Base-by-base conservation (phyloP, 106 monocot species). In the Allium sativum region DNA sequence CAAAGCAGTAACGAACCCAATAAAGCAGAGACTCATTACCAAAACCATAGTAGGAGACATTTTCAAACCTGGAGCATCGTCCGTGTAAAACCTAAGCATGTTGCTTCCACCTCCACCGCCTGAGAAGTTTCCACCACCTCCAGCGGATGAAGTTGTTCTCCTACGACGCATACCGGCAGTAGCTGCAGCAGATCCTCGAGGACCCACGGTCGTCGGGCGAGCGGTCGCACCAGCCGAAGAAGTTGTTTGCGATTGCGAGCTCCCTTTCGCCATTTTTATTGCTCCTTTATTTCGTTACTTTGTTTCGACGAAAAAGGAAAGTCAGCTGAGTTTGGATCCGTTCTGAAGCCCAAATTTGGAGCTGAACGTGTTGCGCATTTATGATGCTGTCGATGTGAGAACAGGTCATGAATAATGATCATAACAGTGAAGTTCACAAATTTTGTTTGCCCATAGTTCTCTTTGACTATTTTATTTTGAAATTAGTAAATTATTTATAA, bases 81-180 rank as follows among this genome's bases (percentile, higher is more conserved):
- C 93, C 19, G 93, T 93, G 76, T 93, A 93, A 80, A 93, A 93
- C 42, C 88, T 70, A 53, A 93, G 80, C 93, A 93, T 83, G 77
- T 88, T 93, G 62, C 76, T 82, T 14, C 77, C 73, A 7, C 58
- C 58, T 21, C 51, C 64, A 43, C 64, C 64, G 42, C 77, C 73
- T 19, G 13, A 16, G 14, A 69, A 72, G 0, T 56, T 31, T 8
- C 68, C 76, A 15, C 74, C 75, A 5, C 47, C 76, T 18, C 56
- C 56, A 3, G 53, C 65, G 12, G 66, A 66, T 11, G 20, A 51
- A 18, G 53, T 6, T 40, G 66, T 59, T 41, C 82, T 66, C 21
- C 85, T 61, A 57, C 85, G 68, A 72, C 82, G 59, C 51, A 81
- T 81, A 14, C 81, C 86, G 6, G 78, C 73, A 44, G 86, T 70